These are phyloP conservation scores for Arabidopsis thaliana DNA, from an alignment of 345 rosid genomes.

Conservation along the genomic window DNA sequence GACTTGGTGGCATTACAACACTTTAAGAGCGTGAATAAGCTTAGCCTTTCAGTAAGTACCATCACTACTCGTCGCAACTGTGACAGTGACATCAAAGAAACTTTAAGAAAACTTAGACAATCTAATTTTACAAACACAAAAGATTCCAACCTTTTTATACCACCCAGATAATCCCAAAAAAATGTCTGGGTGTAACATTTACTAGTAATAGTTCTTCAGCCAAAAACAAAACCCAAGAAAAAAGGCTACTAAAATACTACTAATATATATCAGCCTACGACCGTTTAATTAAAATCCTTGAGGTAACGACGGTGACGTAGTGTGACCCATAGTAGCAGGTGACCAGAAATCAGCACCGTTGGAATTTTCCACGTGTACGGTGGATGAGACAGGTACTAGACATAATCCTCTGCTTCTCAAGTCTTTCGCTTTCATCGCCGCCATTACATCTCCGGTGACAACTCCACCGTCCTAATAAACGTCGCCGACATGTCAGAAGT, in stretches of 20 bases:
- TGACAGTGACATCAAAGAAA: not conserved
- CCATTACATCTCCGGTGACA: conserved; percentile 43
- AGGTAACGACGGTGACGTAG: conserved; percentile 35
- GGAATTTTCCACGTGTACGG: conserved; percentile 61
- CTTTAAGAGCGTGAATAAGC: too few species aligned
- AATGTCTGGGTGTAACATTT: conserved; percentile 23
- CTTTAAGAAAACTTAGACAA: not conserved
- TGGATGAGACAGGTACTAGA: conserved; percentile 71
- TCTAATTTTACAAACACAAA: conserved; percentile 11
- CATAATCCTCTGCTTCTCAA: conserved; percentile 87
- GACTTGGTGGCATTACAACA: conserved; percentile 18
- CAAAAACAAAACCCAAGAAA: not conserved
- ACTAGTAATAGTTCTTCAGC: conserved; percentile 25
- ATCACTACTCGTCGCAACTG: not conserved
- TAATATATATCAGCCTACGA: conserved; percentile 12
- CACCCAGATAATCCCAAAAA: conserved; percentile 19
- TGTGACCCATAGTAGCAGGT: conserved; percentile 56
- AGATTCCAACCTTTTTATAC: conserved; percentile 24
- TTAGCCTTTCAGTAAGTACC: not conserved
- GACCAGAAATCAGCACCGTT: conserved; percentile 96
- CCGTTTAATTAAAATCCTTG: conserved; percentile 27
- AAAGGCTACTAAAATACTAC: not conserved
- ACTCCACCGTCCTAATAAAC: conserved; percentile 52
- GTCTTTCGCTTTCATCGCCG: conserved; percentile 43
- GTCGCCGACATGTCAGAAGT: conserved; percentile 10